Percentiles rank a stretch among this genome's conserved stretches.
Evolutionary conservation across 2,329 filamentous ascomycete species (phyloP).

Genomic region (Talaromyces sp.): DNA sequence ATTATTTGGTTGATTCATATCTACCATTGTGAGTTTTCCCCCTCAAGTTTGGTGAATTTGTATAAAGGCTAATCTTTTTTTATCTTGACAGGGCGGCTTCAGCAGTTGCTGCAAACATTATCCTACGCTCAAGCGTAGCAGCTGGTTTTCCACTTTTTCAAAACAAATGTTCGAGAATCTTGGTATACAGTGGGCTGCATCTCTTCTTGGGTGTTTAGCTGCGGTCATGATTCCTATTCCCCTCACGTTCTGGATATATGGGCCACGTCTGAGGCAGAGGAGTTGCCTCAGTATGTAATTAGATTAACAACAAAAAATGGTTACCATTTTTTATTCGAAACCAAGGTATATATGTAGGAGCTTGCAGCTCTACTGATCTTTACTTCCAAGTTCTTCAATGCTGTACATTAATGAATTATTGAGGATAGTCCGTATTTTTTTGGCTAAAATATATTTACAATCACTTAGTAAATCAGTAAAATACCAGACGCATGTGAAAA

Average conservation of each 20-base stretch:
- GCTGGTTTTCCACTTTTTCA: constrained; percentile 33
- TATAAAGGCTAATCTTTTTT: neutral
- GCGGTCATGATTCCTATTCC: constrained; percentile 35
- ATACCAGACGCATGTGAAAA: neutral
- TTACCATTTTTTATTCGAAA: neutral
- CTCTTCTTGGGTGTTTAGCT: constrained; percentile 32
- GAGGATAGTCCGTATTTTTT: neutral
- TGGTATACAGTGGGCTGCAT: constrained; percentile 34
- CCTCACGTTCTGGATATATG: constrained; percentile 25
- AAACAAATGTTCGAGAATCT: constrained; percentile 33
- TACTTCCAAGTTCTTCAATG: neutral
- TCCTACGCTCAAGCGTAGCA: constrained; percentile 30
- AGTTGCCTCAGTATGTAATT: neutral
- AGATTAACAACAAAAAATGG: neutral
- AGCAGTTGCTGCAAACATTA: constrained; percentile 33
- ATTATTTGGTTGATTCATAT: neutral
- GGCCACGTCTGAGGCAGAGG: constrained; percentile 20
- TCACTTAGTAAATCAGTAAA: neutral
- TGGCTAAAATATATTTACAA: neutral
- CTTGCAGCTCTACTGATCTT: neutral
- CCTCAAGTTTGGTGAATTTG: neutral
- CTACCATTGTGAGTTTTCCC: neutral
- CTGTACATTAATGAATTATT: neutral
- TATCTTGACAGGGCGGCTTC: constrained; percentile 27
- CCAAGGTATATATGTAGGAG: neutral